phyloP scores from a whole-genome alignment of 345 rosid genomes.

The Pistacia vera region DNA sequence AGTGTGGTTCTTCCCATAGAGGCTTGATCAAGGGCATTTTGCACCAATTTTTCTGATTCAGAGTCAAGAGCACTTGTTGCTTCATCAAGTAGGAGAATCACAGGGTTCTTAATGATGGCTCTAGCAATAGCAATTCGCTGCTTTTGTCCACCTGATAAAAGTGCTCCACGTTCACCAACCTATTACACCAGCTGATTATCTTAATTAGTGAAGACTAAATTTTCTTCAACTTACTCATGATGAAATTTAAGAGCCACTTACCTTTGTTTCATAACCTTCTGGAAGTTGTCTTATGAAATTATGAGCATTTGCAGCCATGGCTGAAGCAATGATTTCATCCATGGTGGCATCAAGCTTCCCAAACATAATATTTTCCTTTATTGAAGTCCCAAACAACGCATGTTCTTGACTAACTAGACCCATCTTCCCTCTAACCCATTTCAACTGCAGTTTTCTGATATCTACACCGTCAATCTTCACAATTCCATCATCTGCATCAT shows the following conservation, averaged over 20 bases:
- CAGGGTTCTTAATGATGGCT: slow-evolving; percentile 79
- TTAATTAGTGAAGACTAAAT: background rate
- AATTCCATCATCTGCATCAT: slow-evolving; percentile 58
- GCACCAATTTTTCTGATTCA: slow-evolving; percentile 79
- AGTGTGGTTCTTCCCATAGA: slow-evolving; percentile 80
- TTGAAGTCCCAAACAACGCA: slow-evolving; percentile 80
- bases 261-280: slow-evolving; percentile 80
- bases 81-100: slow-evolving; percentile 80
- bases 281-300: slow-evolving; percentile 76
- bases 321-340: slow-evolving; percentile 73
- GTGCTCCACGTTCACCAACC: slow-evolving; percentile 85
- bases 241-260: slow-evolving; percentile 9
- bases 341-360: slow-evolving; percentile 80
- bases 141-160: slow-evolving; percentile 88
- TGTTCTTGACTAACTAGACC: slow-evolving; percentile 92
- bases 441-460: slow-evolving; percentile 58
- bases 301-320: slow-evolving; percentile 91
- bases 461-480: slow-evolving; percentile 73
- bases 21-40: slow-evolving; percentile 83
- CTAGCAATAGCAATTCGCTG: slow-evolving; percentile 87
- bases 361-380: slow-evolving; percentile 74
- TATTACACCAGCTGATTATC: slow-evolving; percentile 21
- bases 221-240: too few relatives aligned
- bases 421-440: slow-evolving; percentile 79
- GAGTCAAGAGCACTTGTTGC: slow-evolving; percentile 89